Evolutionary conservation across 2,329 filamentous ascomycete species (phyloP).

Genomic region (Paecilomyces sp.): DNA sequence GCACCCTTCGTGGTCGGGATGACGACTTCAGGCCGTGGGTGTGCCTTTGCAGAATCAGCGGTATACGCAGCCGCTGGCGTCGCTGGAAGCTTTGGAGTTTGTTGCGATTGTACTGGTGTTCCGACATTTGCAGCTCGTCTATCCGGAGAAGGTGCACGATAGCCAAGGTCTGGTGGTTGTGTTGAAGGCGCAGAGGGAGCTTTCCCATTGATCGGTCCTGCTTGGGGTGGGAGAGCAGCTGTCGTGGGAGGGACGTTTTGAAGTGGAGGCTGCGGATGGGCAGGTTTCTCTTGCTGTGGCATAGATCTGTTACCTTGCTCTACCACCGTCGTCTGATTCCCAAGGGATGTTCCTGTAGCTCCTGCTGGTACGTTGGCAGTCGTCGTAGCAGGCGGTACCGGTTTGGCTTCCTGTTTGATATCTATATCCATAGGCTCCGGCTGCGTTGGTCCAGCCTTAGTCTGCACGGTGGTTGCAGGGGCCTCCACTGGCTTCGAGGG

Average conservation of each 20-base stretch:
- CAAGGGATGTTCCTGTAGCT: not conserved
- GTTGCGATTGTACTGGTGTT: constrained; percentile 7
- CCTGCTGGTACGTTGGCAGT: constrained; percentile 4
- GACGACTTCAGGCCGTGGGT: constrained; percentile 14
- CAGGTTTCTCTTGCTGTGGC: constrained; percentile 1
- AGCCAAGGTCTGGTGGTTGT: constrained; percentile 14
- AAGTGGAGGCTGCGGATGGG: constrained; percentile 6
- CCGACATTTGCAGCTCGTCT: constrained; percentile 3
- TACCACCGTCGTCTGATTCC: not conserved
- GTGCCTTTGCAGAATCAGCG: constrained; percentile 6
- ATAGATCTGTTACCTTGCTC: not conserved
- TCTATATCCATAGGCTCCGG: constrained; percentile 22
- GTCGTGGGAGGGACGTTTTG: constrained; percentile 6
- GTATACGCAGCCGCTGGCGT: constrained; percentile 4
- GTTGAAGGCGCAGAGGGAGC: constrained; percentile 7
- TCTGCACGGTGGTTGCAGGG: not conserved
- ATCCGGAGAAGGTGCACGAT: constrained; percentile 8
- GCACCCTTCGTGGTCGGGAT: constrained; percentile 17
- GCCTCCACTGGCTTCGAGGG: not conserved
- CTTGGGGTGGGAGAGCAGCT: constrained; percentile 9
- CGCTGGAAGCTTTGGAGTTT: constrained; percentile 12
- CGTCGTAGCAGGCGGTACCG: constrained; percentile 6
- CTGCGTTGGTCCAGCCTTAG: constrained; percentile 9
- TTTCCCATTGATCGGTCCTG: constrained; percentile 14
- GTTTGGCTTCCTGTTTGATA: constrained; percentile 15